phyloP scores from a whole-genome alignment of 805 yeast species.

The Metschnikowia amazonensis region DNA sequence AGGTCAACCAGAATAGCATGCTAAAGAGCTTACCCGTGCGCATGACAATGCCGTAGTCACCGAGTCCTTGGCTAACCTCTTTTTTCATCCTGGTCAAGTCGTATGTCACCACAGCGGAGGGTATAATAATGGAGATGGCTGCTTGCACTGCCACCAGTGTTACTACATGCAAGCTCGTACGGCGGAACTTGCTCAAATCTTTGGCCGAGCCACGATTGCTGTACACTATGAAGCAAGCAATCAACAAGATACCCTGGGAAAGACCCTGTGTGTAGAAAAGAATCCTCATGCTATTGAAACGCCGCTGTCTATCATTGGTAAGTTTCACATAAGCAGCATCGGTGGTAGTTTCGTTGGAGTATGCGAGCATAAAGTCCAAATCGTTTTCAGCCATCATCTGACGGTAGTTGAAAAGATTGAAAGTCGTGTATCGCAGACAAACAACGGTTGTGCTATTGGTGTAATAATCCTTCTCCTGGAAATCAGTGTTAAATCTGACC shows the following conservation, averaged over 20 bases:
- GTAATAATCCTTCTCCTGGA: background rate
- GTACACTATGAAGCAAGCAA: conserved; percentile 35
- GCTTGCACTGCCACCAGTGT: conserved; percentile 36
- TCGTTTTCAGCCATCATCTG: conserved; percentile 38
- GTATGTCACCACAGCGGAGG: conserved; percentile 28
- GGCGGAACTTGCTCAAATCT: conserved; percentile 33
- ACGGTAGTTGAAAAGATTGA: conserved; percentile 43
- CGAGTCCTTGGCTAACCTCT: conserved; percentile 22
- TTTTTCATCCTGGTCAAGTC: conserved; percentile 22
- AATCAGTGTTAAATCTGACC: conserved; percentile 11
- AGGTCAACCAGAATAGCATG: conserved; percentile 36
- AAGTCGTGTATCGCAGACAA: conserved; percentile 7
- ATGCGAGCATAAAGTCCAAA: conserved; percentile 43
- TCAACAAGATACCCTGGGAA: conserved; percentile 27
- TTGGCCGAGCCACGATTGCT: conserved; percentile 29
- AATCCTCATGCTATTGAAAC: conserved; percentile 24
- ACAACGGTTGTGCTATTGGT: conserved; percentile 6
- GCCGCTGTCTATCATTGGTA: conserved; percentile 16
- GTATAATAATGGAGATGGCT: conserved; percentile 26
- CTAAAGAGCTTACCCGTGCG: conserved; percentile 43
- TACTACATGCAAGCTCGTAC: conserved; percentile 31
- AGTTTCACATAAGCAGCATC: conserved; percentile 12
- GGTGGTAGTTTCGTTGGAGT: conserved; percentile 37
- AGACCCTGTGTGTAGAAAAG: conserved; percentile 26
- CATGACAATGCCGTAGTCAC: conserved; percentile 45